Conservation (phyloP, 805 yeast species). For the Millerago galiae region DNA sequence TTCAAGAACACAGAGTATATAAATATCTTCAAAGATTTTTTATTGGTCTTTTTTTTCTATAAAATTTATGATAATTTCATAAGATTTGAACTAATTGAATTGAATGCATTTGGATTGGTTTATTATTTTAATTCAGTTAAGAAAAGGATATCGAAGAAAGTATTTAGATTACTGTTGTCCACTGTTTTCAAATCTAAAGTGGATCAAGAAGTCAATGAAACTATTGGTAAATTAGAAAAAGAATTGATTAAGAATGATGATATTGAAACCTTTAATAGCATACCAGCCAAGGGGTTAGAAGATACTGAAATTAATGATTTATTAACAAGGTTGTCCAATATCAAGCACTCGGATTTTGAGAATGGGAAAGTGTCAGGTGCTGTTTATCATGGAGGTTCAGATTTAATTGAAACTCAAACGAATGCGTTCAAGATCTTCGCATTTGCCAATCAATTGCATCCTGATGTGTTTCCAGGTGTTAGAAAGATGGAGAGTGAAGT, state of each 20-base stretch:
- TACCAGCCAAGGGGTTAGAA: constrained; percentile 60
- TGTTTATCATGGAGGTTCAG: constrained; percentile 92
- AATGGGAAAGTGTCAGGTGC: constrained; percentile 90
- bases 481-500: constrained; percentile 96
- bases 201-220: constrained; percentile 49
- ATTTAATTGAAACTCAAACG: constrained; percentile 66
- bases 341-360: constrained; percentile 76
- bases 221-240: constrained; percentile 43
- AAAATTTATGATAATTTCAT: too few species aligned
- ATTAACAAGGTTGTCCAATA: constrained; percentile 39
- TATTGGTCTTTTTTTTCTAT: too few species aligned
- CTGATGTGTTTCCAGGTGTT: constrained; percentile 94
- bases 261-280: constrained; percentile 35
- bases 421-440: constrained; percentile 69
- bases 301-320: constrained; percentile 40
- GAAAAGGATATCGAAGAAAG: too few species aligned
- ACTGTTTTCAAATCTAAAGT: constrained; percentile 41
- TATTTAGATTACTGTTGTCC: too few species aligned
- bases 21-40: too few species aligned
- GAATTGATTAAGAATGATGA: constrained; percentile 50
- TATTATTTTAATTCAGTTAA: too few species aligned
- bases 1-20: too few species aligned
- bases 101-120: too few species aligned
- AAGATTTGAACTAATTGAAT: too few species aligned
- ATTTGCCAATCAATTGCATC: constrained; percentile 92